A percentile compares a stretch with the other conserved stretches of the same genome.
phyloP scores from a whole-genome alignment of 2,329 filamentous ascomycete genomes.

The Beauveria sp. region DNA sequence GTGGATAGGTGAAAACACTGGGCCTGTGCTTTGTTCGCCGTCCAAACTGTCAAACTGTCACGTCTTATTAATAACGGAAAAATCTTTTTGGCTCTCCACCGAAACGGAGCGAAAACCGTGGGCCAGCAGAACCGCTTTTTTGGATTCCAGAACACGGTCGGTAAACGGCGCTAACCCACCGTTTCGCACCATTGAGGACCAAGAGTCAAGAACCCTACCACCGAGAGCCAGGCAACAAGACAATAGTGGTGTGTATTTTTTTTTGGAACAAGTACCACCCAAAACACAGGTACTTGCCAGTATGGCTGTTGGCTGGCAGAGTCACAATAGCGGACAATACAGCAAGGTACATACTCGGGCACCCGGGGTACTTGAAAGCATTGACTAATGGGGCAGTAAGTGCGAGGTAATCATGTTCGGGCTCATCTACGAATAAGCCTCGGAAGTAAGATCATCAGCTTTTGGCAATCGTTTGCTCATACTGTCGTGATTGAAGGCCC shows the following conservation, averaged over 20 bases:
- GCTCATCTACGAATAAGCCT: no score
- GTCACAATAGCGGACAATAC: neutral
- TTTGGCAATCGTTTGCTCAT: neutral
- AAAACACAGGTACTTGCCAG: no score
- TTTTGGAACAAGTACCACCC: neutral
- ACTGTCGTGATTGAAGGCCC: neutral
- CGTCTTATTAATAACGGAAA: neutral
- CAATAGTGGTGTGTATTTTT: neutral
- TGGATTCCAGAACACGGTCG: slow-evolving; percentile 8
- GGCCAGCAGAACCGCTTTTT: slow-evolving; percentile 5
- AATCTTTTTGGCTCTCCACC: slow-evolving; percentile 8
- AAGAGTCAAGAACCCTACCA: neutral
- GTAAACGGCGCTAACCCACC: slow-evolving; percentile 8
- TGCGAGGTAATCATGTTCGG: neutral
- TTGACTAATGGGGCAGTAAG: neutral
- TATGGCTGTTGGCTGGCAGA: neutral
- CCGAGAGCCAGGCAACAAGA: no score
- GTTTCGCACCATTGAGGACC: neutral
- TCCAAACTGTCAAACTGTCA: neutral
- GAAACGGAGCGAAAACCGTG: slow-evolving; percentile 3
- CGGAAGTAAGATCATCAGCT: neutral
- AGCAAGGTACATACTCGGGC: neutral
- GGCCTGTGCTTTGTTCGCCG: neutral
- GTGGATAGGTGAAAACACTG: neutral
- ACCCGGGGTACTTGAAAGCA: neutral